These are phyloP conservation scores for Scytalidium lignicola DNA, from an alignment of 2,329 filamentous ascomycete genomes.

Conservation along the genomic window DNA sequence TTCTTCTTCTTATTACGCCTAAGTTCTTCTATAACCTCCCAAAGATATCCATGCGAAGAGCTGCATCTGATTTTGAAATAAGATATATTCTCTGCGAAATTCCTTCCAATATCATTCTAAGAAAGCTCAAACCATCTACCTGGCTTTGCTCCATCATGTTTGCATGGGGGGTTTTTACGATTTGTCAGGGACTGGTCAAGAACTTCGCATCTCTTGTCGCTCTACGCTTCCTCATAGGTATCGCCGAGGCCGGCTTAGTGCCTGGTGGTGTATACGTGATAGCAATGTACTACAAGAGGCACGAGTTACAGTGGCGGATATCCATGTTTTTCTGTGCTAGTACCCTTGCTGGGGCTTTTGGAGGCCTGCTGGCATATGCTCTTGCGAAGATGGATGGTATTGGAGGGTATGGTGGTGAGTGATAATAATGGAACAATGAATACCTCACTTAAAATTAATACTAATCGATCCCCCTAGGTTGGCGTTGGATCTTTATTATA, in stretches of 20 bases:
- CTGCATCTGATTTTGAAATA: background rate
- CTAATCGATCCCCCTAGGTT: constrained; percentile 16
- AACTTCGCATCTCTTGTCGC: constrained; percentile 27
- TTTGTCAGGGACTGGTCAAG: constrained; percentile 30
- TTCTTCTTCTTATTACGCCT: constrained; percentile 1
- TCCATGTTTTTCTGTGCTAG: constrained; percentile 38
- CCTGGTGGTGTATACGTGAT: constrained; percentile 23
- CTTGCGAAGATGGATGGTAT: constrained; percentile 40
- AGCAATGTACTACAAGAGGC: constrained; percentile 43
- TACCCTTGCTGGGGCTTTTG: constrained; percentile 37
- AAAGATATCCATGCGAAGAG: background rate
- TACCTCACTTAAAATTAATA: background rate
- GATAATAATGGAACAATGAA: constrained; percentile 32
- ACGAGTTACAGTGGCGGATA: constrained; percentile 43
- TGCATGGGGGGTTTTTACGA: constrained; percentile 38
- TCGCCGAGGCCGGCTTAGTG: constrained; percentile 35
- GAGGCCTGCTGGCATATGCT: constrained; percentile 41
- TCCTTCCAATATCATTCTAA: constrained; percentile 23
- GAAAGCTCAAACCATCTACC: constrained; percentile 30
- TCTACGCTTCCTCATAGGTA: constrained; percentile 30
- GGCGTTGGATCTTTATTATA: constrained; percentile 32
- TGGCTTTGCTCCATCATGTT: constrained; percentile 36
- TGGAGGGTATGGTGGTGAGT: constrained; percentile 39
- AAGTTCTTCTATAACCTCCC: no score
- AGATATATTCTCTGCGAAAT: constrained; percentile 33